Percentiles rank a stretch among this genome's conserved stretches.
Conservation (phyloP, 2,329 filamentous ascomycete species). For the Colletotrichum tamarilloi region DNA sequence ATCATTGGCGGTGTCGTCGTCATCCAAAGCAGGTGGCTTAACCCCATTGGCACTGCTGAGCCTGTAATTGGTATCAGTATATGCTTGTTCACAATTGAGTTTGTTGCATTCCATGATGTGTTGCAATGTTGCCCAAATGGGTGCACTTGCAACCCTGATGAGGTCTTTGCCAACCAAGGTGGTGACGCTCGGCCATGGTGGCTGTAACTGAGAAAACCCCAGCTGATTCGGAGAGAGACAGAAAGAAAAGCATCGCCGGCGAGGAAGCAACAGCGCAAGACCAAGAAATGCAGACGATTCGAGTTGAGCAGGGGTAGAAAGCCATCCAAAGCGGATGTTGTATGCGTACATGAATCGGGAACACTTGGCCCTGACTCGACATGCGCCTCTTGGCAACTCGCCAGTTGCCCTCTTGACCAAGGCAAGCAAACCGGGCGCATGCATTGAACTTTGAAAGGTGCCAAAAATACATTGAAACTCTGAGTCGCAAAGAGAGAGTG, state of each 20-base stretch:
- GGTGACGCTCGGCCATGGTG: neutral
- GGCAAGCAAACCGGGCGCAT: neutral
- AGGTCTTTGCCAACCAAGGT: neutral
- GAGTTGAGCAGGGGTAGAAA: constrained; percentile 9
- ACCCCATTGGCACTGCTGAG: constrained; percentile 36
- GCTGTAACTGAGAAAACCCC: neutral
- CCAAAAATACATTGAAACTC: neutral
- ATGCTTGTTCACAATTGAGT: neutral
- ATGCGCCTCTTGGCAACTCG: neutral
- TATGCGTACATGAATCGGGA: neutral
- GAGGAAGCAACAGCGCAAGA: neutral
- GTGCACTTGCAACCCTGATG: neutral
- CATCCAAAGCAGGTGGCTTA: constrained; percentile 41
- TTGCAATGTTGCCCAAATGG: neutral
- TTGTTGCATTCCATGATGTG: neutral
- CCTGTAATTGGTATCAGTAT: constrained; percentile 27
- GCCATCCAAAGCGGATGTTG: neutral
- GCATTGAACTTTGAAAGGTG: neutral
- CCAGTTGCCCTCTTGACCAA: neutral
- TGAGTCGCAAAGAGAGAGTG: neutral
- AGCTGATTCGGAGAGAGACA: neutral
- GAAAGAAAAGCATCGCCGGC: neutral
- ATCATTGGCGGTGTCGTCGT: constrained; percentile 50
- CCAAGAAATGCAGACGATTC: neutral
- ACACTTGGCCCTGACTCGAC: neutral